Conservation (phyloP, 2,329 filamentous ascomycete genomes). For the Epichloe typhina region DNA sequence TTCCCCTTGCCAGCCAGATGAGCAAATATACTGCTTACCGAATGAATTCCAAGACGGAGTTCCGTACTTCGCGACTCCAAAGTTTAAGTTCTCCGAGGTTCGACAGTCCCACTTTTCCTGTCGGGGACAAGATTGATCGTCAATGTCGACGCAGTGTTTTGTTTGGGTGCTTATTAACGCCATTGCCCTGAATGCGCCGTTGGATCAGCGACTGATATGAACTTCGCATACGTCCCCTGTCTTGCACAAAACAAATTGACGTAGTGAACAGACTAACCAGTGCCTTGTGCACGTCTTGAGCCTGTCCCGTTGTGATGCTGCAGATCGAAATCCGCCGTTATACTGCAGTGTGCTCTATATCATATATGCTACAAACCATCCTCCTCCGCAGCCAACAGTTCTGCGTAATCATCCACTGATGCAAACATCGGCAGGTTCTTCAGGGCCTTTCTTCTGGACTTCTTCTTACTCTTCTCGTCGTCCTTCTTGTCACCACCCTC, state of each 20-base stretch:
- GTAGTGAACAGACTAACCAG: too few relatives aligned
- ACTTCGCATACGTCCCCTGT: too few relatives aligned
- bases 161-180: too few relatives aligned
- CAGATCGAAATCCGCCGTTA: neutral
- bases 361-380: constrained; percentile 26
- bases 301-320: neutral
- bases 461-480: constrained; percentile 33
- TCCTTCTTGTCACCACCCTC: constrained; percentile 47
- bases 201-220: too few relatives aligned
- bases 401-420: constrained; percentile 85
- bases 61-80: too few relatives aligned
- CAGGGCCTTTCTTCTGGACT: constrained; percentile 64
- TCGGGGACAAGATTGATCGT: neutral
- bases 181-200: too few relatives aligned
- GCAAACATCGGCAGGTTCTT: constrained; percentile 88
- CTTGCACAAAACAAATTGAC: too few relatives aligned
- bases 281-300: neutral
- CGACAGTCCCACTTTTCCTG: constrained; percentile 1
- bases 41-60: too few relatives aligned
- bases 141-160: neutral
- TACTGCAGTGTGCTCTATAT: neutral
- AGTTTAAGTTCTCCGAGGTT: neutral
- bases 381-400: constrained; percentile 62
- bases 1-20: neutral
- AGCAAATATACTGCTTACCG: too few relatives aligned